These are phyloP conservation scores for Suillus subluteus DNA, from an alignment of 768 basidiomycete species.

Conservation along the genomic window DNA sequence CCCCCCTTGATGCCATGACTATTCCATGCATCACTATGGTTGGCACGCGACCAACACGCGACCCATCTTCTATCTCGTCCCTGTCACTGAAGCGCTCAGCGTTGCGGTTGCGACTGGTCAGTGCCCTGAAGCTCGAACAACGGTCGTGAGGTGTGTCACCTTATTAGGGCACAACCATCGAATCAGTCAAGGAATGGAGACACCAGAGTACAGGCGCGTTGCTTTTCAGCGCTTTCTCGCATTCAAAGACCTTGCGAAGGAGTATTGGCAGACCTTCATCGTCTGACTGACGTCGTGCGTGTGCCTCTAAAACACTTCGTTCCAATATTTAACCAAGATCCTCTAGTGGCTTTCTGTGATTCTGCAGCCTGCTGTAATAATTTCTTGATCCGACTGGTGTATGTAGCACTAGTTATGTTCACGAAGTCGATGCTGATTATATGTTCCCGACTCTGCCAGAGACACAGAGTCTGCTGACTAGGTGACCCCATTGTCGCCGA, in stretches of 20 bases:
- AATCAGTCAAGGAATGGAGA: not conserved
- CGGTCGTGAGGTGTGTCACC: not conserved
- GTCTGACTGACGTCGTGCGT: not conserved
- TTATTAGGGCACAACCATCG: not conserved
- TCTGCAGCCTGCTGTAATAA: not conserved
- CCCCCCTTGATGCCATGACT: no score
- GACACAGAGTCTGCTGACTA: not conserved
- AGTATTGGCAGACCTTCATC: not conserved
- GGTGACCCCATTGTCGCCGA: not conserved
- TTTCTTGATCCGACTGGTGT: not conserved
- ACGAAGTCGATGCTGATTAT: not conserved
- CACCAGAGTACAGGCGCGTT: not conserved
- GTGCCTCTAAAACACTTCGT: not conserved
- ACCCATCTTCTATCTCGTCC: slow-evolving; percentile 30
- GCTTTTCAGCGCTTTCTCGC: not conserved
- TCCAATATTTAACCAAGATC: not conserved
- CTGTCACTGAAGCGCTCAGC: slow-evolving; percentile 34
- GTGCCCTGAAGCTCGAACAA: not conserved
- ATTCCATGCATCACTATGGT: slow-evolving; percentile 23
- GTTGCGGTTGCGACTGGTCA: not conserved
- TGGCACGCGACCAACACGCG: slow-evolving; percentile 33
- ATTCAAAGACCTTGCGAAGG: not conserved
- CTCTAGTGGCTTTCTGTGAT: not conserved
- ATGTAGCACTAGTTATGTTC: not conserved
- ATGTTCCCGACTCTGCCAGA: not conserved